These are phyloP conservation scores for Coelastrella sp. DNA, from an alignment of 139 green algal species.

Conservation along the genomic window DNA sequence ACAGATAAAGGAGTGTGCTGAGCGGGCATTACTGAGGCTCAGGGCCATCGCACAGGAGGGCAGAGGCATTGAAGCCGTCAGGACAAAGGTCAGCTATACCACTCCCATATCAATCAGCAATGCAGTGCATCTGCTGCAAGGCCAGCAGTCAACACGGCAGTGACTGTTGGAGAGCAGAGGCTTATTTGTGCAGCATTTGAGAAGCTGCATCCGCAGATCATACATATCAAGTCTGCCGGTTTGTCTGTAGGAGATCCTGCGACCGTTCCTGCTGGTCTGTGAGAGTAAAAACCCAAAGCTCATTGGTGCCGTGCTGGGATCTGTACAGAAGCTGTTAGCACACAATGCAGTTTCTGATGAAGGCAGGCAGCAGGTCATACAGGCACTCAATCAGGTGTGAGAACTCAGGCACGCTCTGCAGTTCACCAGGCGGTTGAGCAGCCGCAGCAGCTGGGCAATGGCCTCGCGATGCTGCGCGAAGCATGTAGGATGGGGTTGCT, in stretches of 20 bases:
- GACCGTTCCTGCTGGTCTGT: constrained; percentile 83
- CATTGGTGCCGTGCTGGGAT: constrained; percentile 70
- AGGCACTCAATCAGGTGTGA: constrained; percentile 72
- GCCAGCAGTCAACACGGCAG: no score
- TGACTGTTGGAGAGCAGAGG: no score
- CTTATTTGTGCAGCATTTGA: no score
- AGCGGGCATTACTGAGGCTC: constrained; percentile 75
- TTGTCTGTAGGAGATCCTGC: constrained; percentile 80
- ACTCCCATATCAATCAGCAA: neutral
- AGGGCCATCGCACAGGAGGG: constrained; percentile 51
- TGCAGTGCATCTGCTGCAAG: no score
- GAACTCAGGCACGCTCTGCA: neutral
- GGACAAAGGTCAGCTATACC: constrained; percentile 47
- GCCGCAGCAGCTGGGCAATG: neutral
- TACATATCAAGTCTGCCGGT: neutral
- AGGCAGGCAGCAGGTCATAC: constrained; percentile 67
- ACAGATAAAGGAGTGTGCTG: constrained; percentile 79
- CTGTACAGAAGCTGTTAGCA: constrained; percentile 87
- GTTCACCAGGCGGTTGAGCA: neutral
- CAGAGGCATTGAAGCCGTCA: constrained; percentile 55
- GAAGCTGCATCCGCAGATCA: no score
- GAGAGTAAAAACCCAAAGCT: constrained; percentile 83
- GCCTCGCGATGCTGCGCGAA: neutral
- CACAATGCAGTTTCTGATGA: constrained; percentile 76
- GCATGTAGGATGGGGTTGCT: no score